These are phyloP conservation scores for Cudoniella acicularis DNA, from an alignment of 495 filamentous ascomycete genomes.

Conservation along the genomic window DNA sequence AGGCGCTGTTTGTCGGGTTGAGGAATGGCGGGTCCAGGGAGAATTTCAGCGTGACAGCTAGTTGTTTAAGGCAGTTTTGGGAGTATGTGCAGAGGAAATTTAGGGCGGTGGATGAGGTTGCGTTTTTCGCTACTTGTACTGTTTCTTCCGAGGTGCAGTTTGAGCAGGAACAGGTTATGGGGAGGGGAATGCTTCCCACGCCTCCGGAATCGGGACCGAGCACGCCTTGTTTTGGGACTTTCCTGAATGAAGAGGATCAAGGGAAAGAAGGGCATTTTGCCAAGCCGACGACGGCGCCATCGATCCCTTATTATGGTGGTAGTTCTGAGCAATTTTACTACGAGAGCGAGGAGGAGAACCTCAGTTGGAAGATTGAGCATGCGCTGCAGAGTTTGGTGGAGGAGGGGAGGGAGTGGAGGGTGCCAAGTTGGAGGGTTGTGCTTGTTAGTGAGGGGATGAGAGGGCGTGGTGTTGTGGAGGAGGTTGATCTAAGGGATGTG, in stretches of 20 bases:
- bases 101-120: conserved; percentile 4
- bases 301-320: too few relatives aligned
- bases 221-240: conserved; percentile 27
- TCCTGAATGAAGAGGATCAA: too few relatives aligned
- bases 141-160: too few relatives aligned
- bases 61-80: conserved; percentile 14
- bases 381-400: not conserved
- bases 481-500: not conserved
- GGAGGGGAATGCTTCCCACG: not conserved
- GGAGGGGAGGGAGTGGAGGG: conserved; percentile 14
- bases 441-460: not conserved
- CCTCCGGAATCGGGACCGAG: conserved; percentile 17
- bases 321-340: too few relatives aligned
- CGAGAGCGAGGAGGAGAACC: conserved; percentile 20
- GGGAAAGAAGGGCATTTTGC: too few relatives aligned
- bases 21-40: not conserved
- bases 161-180: conserved; percentile 23
- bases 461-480: not conserved
- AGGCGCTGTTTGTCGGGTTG: conserved; percentile 1
- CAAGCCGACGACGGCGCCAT: too few relatives aligned
- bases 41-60: not conserved
- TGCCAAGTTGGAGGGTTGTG: conserved; percentile 5
- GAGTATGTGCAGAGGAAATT: conserved; percentile 11
- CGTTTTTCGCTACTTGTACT: conserved; percentile 4
- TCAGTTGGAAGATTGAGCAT: not conserved